Evolutionary conservation across 139 green algal species (phyloP), one percentile per base, ranked within the genome.

Genomic region (Cymbomonas tetramitiformis): DNA sequence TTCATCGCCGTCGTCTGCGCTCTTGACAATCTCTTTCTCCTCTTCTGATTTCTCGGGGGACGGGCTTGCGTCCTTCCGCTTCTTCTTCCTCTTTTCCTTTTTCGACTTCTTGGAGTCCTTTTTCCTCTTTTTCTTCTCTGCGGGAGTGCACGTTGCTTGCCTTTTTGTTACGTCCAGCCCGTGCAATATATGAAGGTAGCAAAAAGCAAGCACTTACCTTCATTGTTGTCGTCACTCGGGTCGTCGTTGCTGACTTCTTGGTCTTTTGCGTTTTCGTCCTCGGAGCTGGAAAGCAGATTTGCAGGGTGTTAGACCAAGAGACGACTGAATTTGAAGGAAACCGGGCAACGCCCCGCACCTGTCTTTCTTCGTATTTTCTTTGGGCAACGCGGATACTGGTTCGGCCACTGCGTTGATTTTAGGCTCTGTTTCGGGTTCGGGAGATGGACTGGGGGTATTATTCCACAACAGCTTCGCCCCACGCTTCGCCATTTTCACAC

Each of bases 211-310:
- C n/a, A n/a, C n/a, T n/a, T n/a, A n/a, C n/a, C n/a, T n/a, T n/a
- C n/a, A n/a, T 56, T 56, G 18, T n/a, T 56, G 30, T 10, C 8
- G 21, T 50, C 29, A 21, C 6, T 6, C 21, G 41, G 41, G 5
- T 6, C 6, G 41, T 21, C 6, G 21, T 50, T 23, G 5, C 7
- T 7, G 46, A 53, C 26, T 2, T 10, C 48, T 56, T 56, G 21
- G 19, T 56, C 48, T 56, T 56, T 38, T 38, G 38, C 23, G 48
- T 4, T 56, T 56, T 56, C 48, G 38, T 56, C 23, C 1, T 2
- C 4, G n/a, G n/a, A n/a, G n/a, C n/a, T n/a, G n/a, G n/a, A n/a
- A n/a, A n/a, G n/a, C n/a, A n/a, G n/a, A n/a, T n/a, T n/a, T n/a
- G n/a, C n/a, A n/a, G n/a, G n/a, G n/a, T n/a, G n/a, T n/a, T n/a